Percentiles rank a stretch among this genome's conserved stretches.
phyloP scores from a whole-genome alignment of 2,329 filamentous ascomycete genomes.

The Pyricularia sp. region DNA sequence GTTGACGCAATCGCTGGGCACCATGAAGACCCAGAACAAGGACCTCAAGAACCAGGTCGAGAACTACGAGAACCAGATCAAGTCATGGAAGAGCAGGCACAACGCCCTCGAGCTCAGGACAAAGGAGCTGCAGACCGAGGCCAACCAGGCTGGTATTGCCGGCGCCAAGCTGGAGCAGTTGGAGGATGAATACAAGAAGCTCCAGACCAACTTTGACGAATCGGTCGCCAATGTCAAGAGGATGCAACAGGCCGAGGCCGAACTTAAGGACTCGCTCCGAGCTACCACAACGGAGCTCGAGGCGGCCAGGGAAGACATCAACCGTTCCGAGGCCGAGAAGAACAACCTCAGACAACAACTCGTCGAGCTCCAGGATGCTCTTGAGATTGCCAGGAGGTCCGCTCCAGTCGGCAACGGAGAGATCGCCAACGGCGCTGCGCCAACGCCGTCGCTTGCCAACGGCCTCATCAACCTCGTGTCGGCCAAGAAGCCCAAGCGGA shows the following conservation, averaged over 20 bases:
- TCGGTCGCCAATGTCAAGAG: constrained; percentile 84
- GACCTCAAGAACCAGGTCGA: constrained; percentile 78
- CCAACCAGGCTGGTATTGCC: constrained; percentile 94
- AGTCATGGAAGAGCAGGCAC: constrained; percentile 89
- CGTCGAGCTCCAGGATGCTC: constrained; percentile 80
- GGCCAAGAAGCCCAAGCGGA: constrained; percentile 92
- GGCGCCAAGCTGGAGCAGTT: constrained; percentile 82
- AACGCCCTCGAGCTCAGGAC: constrained; percentile 81
- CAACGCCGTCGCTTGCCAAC: constrained; percentile 46
- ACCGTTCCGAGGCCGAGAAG: constrained; percentile 77
- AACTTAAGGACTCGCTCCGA: constrained; percentile 73
- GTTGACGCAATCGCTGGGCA: constrained; percentile 85
- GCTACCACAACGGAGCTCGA: constrained; percentile 75
- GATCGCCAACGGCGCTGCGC: constrained; percentile 48
- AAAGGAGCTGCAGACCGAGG: constrained; percentile 91
- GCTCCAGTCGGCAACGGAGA: constrained; percentile 67
- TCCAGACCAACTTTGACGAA: constrained; percentile 84
- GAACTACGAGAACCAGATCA: constrained; percentile 92
- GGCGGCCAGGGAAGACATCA: constrained; percentile 63
- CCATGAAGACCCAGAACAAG: constrained; percentile 94
- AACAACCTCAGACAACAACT: constrained; percentile 78
- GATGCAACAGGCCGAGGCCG: constrained; percentile 88
- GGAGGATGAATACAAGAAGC: constrained; percentile 91
- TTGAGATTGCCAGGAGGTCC: constrained; percentile 75
- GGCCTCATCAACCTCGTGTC: constrained; percentile 95